Evolutionary conservation across 441 rosid genomes (phyloP), one percentile per base, ranked within the genome.

Genomic region (Pelargonium australe): DNA sequence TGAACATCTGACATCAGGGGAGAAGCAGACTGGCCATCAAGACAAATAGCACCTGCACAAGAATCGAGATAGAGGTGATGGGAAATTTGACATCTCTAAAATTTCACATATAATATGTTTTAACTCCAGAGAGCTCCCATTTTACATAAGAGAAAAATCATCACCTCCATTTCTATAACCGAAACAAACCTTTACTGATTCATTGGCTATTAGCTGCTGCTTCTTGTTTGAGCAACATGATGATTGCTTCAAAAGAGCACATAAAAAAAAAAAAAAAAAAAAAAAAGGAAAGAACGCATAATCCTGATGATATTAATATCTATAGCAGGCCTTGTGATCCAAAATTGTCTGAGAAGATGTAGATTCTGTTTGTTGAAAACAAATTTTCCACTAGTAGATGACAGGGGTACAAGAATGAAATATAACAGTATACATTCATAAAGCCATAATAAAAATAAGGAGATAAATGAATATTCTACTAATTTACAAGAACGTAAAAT

Each of bases 31-130:
- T 75, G 86, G 80, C 84, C 94, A 84, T 86, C 91, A 86, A 72
- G 79, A 83, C 82, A 75, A 81, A 81, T 58, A 87, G 91, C 77
- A 90, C 98, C 98, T 92, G 99, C 94, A 90, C 83, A 90, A 83
- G 79, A 90, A 92, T 79, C 89, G 89, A 90, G 86, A 86, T 80
- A 79, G 80, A 87, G 80, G 88, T 83, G 88, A 91, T 87, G 91
- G 85, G 83, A 80, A 86, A 77, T 87, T 75, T 77, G 81, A 80
- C 74, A 75, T 75, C 75, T 79, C 85, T 79, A 77, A 79, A 77
- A 69, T 75, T 80, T 80, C 73, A 82, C 61, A 79, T 77, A 80
- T 45, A 74, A 66, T 70, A 75, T 65, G 58, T 64, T 20, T 61
- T 13, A 55, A 83, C 75, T 79, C 73, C 78, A 73, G 67, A 73